Evolutionary conservation across 202 grass and related monocot genomes (phyloP).

Genomic region (Bolboschoenoplectus hybrid): DNA sequence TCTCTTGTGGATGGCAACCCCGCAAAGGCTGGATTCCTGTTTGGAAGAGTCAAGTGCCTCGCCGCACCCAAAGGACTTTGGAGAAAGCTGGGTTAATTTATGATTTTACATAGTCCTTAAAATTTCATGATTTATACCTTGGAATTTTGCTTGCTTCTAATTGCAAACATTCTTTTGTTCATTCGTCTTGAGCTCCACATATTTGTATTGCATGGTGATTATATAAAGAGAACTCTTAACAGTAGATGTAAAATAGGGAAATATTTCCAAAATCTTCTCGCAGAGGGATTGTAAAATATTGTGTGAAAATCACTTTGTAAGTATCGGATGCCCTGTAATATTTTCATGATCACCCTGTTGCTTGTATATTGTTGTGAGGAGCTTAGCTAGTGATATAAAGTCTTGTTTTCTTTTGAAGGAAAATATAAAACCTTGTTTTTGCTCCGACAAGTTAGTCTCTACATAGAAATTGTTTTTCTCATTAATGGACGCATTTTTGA

Average conservation of each 20-base stretch:
- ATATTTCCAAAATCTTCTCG: not conserved
- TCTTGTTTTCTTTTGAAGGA: not conserved
- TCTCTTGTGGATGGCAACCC: slow-evolving; percentile 76
- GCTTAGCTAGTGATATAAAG: not conserved
- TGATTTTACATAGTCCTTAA: slow-evolving; percentile 12
- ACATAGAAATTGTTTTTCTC: not conserved
- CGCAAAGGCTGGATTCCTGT: slow-evolving; percentile 80
- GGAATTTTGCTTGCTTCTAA: slow-evolving; percentile 43
- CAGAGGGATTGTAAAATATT: not conserved
- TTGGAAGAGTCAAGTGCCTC: slow-evolving; percentile 88
- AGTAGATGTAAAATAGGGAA: slow-evolving; percentile 12
- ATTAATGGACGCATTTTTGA: too few species aligned
- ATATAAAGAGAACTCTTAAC: not conserved
- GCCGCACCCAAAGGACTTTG: slow-evolving; percentile 75
- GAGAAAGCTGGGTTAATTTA: slow-evolving; percentile 79
- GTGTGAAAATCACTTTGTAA: slow-evolving; percentile 23
- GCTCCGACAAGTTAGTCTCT: not conserved
- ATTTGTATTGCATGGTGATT: not conserved
- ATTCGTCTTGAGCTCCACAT: slow-evolving; percentile 27
- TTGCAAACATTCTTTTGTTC: slow-evolving; percentile 62
- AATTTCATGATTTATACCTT: slow-evolving; percentile 31
- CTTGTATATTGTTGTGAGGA: not conserved
- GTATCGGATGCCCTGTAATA: slow-evolving; percentile 15
- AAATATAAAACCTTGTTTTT: not conserved
- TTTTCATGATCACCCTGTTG: not conserved